These are phyloP conservation scores for Phylloporus rhodoxanthus DNA, from an alignment of 768 basidiomycete genomes.

Conservation along the genomic window DNA sequence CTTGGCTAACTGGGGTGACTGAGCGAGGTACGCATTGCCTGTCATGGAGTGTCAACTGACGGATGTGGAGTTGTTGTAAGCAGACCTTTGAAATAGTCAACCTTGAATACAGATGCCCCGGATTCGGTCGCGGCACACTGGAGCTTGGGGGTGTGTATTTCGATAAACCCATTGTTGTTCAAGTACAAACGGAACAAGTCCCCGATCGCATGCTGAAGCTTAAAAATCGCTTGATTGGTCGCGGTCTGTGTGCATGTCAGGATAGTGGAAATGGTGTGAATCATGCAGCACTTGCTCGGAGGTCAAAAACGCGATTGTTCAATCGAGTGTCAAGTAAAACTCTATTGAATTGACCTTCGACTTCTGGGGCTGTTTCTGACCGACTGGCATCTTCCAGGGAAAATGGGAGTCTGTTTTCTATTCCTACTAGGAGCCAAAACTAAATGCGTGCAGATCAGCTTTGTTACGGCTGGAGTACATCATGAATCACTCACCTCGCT, in stretches of 20 bases:
- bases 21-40: conserved; percentile 91
- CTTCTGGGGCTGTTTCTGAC: conserved; percentile 65
- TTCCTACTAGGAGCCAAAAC: conserved; percentile 77
- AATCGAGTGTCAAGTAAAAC: conserved; percentile 92
- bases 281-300: conserved; percentile 55
- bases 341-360: conserved; percentile 61
- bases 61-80: neutral
- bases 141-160: conserved; percentile 97
- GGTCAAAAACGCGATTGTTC: conserved; percentile 89
- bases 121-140: conserved; percentile 96
- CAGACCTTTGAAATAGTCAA: conserved; percentile 89
- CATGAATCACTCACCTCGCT: conserved; percentile 50
- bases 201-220: conserved; percentile 81
- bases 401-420: conserved; percentile 82
- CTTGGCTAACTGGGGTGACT: conserved; percentile 95
- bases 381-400: conserved; percentile 88
- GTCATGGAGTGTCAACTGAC: conserved; percentile 1
- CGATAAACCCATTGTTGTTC: conserved; percentile 68
- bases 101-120: conserved; percentile 96
- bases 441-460: conserved; percentile 27
- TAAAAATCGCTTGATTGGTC: conserved; percentile 96
- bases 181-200: conserved; percentile 84
- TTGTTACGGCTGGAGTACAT: neutral
- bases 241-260: conserved; percentile 54
- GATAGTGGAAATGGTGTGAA: neutral